Evolutionary conservation across 2,329 filamentous ascomycete species (phyloP), one percentile per base, ranked within the genome.

Genomic region (Graphilbum sp.): DNA sequence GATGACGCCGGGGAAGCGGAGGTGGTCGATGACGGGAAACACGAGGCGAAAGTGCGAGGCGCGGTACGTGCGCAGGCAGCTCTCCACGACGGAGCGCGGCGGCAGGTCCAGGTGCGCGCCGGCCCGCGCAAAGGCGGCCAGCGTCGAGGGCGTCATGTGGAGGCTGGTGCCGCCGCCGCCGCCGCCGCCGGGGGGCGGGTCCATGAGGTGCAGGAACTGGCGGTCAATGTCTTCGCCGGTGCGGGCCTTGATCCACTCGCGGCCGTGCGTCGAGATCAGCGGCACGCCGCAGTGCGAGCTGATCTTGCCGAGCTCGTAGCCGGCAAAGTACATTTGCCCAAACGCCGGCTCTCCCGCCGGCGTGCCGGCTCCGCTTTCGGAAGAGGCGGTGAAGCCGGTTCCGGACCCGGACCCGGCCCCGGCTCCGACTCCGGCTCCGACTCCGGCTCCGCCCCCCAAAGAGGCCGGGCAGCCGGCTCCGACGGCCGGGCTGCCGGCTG

Each of bases 271-370:
- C 0, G 66, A 63, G 31, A 71, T 56, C 31, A 67, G 59, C 0
- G 66, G 67, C 2, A 69, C 58, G 7, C 67, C 64, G 13, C 61
- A 64, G 35, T 60, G 55, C 8, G 60, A 52, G 45, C 59, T 66
- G 24, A 67, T 60, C 12, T 56, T 55, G 10, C 65, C 65, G 10
- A 69, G 49, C 39, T 63, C 56, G 34, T 58, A 54, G 1, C 65
- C 64, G 4, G 61, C 61, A 43, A 66, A 67, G 47, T 66, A 60
- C 4, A 67, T 52, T 16, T 58, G 57, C 10, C 59, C 56, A 9
- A 51, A 50, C 23, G 17, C 18, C 13, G 36, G 38, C 6, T 25
- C 25, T n/a, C n/a, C n/a, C n/a, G n/a, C n/a, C n/a, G n/a, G n/a
- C n/a, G n/a, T n/a, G n/a, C n/a, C n/a, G n/a, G n/a, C n/a, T n/a